Evolutionary conservation across 805 yeast genomes (phyloP).

Genomic region (Kodamaea laetipori): DNA sequence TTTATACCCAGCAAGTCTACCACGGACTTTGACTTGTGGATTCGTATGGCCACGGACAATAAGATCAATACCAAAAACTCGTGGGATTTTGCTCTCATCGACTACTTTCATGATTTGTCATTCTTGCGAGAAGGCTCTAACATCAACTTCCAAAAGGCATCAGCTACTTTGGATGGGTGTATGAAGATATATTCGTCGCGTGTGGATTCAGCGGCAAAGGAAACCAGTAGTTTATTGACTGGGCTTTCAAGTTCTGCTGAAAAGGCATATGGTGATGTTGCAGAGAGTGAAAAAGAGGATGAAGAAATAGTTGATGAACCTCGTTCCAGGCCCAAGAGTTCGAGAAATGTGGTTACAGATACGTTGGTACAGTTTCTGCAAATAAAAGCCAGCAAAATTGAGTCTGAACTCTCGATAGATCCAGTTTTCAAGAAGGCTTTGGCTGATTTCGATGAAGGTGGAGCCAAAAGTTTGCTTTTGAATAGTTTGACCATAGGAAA

Average conservation of each 20-base stretch:
- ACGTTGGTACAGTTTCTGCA: conserved; percentile 10
- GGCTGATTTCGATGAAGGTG: conserved; percentile 35
- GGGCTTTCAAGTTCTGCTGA: conserved; percentile 38
- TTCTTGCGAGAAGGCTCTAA: conserved; percentile 21
- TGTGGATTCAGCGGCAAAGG: conserved; percentile 88
- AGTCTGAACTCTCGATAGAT: conserved; percentile 26
- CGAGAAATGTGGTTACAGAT: not conserved
- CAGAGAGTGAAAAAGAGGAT: conserved; percentile 22
- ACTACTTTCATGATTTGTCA: conserved; percentile 51
- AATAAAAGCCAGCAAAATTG: conserved; percentile 17
- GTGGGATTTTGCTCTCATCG: conserved; percentile 54
- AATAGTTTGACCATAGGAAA: conserved; percentile 28
- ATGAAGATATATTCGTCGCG: conserved; percentile 89
- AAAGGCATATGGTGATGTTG: conserved; percentile 18
- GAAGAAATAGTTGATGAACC: not conserved
- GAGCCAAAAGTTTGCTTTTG: conserved; percentile 31
- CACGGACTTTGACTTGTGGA: conserved; percentile 70
- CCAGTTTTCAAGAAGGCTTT: conserved; percentile 33
- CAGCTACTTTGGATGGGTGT: conserved; percentile 92
- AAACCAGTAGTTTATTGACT: conserved; percentile 80
- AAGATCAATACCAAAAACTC: conserved; percentile 51
- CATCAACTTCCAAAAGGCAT: conserved; percentile 87
- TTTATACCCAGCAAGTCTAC: not conserved
- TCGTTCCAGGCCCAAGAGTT: not conserved
- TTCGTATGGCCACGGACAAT: conserved; percentile 78